Base-by-base conservation (phyloP, 208 protist species). In the Balamuthia mandrillaris region DNA sequence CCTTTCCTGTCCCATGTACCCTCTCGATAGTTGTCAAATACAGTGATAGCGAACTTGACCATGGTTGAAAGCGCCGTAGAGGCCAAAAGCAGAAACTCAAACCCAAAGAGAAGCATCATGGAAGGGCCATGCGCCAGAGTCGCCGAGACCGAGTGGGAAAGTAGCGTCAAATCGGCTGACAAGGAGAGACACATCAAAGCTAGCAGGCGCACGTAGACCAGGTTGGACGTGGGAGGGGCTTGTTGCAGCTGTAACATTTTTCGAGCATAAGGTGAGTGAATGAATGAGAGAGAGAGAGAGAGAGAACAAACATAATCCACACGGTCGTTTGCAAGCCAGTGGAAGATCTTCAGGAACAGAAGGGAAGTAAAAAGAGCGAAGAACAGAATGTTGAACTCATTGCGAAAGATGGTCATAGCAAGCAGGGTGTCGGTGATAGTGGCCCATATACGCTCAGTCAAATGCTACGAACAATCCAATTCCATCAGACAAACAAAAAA, bases 381-480 rank as follows among this genome's bases (percentile, higher is more conserved):
- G 54, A 90, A 89, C 39, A 35, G 24, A 1, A 74, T 29, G 45
- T 84, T 84, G 56, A 90, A 78, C 49, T 90, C 88, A 29, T 84
- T 65, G 5, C 88, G 85, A 66, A 90, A 90, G 52, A 90, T 89
- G 18, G 88, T 89, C 63, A 90, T 86, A 21, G 86, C 85, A 6
- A 90, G 63, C 44, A 87, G 86, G 16, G 85, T 90, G 54, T 90
- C 88, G 14, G 72, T 90, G 16, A 89, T 66, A 0, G 86, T 72
- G 49, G n/a, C 52, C 31, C 29, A 47, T n/a, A 82, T 39, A 29
- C 63, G 29, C 29, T 61, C 74, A 1, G 60, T 68, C 3, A 68
- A 37, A 37, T 68, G 60, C 31, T n/a, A n/a, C n/a, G n/a, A n/a
- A n/a, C n/a, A n/a, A n/a, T n/a, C n/a, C n/a, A n/a, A n/a, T n/a